Percentiles rank a stretch among this genome's conserved stretches.
Evolutionary conservation across 2,329 filamentous ascomycete genomes (phyloP).

Genomic region (Fusarium drepaniforme): DNA sequence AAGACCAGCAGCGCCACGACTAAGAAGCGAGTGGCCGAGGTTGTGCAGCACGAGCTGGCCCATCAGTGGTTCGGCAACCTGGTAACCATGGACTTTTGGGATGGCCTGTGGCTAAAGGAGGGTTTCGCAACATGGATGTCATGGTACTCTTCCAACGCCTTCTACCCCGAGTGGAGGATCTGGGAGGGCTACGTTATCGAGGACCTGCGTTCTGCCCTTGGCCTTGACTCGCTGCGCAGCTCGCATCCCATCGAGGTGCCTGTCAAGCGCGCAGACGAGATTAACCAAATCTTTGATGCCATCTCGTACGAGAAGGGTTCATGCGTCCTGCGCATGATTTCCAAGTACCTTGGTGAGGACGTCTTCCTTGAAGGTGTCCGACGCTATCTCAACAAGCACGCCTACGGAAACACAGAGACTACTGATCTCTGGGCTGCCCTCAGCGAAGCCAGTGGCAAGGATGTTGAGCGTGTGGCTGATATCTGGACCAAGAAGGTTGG

Average conservation of each 20-base stretch:
- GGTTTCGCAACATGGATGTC: constrained; percentile 76
- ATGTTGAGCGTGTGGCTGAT: constrained; percentile 90
- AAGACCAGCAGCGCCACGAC: constrained; percentile 89
- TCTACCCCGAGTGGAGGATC: constrained; percentile 98
- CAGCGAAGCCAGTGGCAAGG: constrained; percentile 89
- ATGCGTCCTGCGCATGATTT: constrained; percentile 96
- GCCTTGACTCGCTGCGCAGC: constrained; percentile 90
- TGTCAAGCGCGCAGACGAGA: constrained; percentile 93
- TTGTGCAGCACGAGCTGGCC: constrained; percentile 95
- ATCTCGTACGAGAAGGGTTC: constrained; percentile 99
- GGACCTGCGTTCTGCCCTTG: constrained; percentile 88
- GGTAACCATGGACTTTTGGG: constrained; percentile 99
- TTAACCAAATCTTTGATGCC: constrained; percentile 98
- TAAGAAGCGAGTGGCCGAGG: constrained; percentile 94
- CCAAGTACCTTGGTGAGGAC: constrained; percentile 93
- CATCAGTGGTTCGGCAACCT: constrained; percentile 99
- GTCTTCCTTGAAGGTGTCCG: constrained; percentile 92
- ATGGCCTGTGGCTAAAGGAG: constrained; percentile 96
- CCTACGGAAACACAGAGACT: constrained; percentile 95
- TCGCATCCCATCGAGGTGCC: constrained; percentile 97
- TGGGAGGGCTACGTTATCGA: constrained; percentile 97
- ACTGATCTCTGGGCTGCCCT: constrained; percentile 91
- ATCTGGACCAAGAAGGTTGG: constrained; percentile 98
- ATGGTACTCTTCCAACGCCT: constrained; percentile 87
- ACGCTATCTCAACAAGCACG: constrained; percentile 93